Conservation (phyloP, 176 grass and related monocot genomes). For the Poa pratensis region DNA sequence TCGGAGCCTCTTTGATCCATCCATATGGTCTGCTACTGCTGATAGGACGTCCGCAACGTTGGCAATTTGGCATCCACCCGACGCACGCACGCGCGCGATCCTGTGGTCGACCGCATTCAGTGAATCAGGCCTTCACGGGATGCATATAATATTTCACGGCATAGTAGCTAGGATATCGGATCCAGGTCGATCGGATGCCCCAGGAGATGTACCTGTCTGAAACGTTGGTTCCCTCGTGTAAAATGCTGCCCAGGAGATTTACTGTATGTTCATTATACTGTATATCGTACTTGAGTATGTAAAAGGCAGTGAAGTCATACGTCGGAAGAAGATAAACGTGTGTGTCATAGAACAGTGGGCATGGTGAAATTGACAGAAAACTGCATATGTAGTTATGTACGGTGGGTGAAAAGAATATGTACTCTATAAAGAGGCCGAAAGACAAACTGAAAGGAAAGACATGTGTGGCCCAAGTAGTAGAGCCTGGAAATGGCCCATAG, state of each 20-base stretch:
- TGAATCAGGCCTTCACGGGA: not conserved
- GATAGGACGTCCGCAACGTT: slow-evolving; percentile 3
- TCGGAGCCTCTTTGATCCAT: not conserved
- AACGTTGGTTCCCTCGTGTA: slow-evolving; percentile 23
- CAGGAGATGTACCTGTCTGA: not conserved
- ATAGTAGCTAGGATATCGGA: too few relatives aligned
- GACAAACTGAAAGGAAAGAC: not conserved
- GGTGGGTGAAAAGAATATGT: not conserved
- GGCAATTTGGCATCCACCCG: not conserved
- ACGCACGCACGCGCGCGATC: not conserved
- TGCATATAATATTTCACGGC: not conserved
- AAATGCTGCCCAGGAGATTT: too few relatives aligned
- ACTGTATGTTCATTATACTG: too few relatives aligned
- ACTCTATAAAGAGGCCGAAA: not conserved
- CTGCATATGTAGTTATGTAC: too few relatives aligned
- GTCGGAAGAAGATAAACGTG: too few relatives aligned
- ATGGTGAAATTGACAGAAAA: too few relatives aligned
- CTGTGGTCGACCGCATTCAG: not conserved
- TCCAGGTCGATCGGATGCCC: not conserved
- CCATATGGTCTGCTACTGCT: too few relatives aligned
- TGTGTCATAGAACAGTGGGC: too few relatives aligned
- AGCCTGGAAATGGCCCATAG: not conserved
- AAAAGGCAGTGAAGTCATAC: too few relatives aligned
- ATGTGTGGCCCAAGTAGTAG: not conserved
- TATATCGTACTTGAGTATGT: too few relatives aligned